Conservation (phyloP, 1,139 yeast genomes). For the Suhomyces coccinellae region DNA sequence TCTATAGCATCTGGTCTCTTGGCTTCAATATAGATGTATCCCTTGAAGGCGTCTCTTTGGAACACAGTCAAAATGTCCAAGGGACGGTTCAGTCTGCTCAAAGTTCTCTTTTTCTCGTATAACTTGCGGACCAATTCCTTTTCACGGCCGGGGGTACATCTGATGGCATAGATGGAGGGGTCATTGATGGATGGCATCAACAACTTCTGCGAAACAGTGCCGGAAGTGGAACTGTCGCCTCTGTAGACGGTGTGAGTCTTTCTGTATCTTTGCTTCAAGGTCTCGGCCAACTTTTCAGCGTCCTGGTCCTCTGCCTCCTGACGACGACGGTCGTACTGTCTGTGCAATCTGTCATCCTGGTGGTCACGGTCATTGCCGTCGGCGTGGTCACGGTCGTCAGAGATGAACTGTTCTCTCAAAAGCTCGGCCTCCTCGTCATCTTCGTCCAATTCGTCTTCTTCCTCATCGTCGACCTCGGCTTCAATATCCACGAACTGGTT, state of each 20-base stretch:
- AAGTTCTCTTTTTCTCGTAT: conserved; percentile 73
- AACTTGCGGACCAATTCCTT: conserved; percentile 85
- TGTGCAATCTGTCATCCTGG: conserved; percentile 70
- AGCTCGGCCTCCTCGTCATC: conserved; percentile 89
- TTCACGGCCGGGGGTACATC: conserved; percentile 92
- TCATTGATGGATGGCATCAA: conserved; percentile 94
- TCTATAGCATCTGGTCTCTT: conserved; percentile 91
- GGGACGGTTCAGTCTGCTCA: conserved; percentile 61
- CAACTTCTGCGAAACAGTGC: conserved; percentile 87
- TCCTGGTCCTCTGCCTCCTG: conserved; percentile 92
- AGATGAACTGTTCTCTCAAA: conserved; percentile 77
- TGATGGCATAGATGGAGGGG: conserved; percentile 93
- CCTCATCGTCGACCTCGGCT: conserved; percentile 98
- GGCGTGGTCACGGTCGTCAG: conserved; percentile 67
- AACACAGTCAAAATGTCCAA: conserved; percentile 85
- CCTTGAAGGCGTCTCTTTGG: conserved; percentile 90
- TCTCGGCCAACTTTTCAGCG: conserved; percentile 91
- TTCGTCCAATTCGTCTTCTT: conserved; percentile 86
- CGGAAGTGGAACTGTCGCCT: conserved; percentile 75
- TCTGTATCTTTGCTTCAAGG: conserved; percentile 89
- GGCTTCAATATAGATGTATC: conserved; percentile 92
- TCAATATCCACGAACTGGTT: conserved; percentile 97
- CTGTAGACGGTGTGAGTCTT: conserved; percentile 82
- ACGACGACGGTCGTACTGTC: conserved; percentile 88
- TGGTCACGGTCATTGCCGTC: conserved; percentile 48